phyloP scores from a whole-genome alignment of 2,329 filamentous ascomycete genomes.

The Pseudogymnoascus sp. region DNA sequence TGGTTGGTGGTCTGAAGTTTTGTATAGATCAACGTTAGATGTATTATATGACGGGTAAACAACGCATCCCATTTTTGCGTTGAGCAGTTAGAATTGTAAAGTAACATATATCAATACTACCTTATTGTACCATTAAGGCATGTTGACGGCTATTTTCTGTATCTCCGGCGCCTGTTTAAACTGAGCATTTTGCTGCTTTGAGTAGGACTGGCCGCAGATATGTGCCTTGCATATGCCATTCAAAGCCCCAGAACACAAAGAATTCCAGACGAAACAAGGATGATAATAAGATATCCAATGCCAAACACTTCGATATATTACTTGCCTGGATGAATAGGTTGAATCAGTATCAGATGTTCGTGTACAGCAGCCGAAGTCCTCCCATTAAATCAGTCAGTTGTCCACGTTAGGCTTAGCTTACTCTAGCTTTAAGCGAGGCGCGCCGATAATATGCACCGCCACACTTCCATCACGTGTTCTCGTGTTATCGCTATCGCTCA shows the following conservation, averaged over 20 bases:
- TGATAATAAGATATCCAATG: not conserved
- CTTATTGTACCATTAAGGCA: not conserved
- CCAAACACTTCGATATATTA: not conserved
- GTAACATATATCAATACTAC: not conserved
- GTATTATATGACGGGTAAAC: constrained; percentile 8
- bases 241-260: not conserved
- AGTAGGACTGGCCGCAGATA: not conserved
- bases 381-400: not conserved
- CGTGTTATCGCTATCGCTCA: not conserved
- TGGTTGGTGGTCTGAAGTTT: not conserved
- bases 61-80: not conserved
- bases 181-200: not conserved
- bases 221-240: not conserved
- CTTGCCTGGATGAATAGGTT: not conserved
- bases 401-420: not conserved
- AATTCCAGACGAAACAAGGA: not conserved
- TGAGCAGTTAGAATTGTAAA: not conserved
- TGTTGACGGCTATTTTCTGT: not conserved
- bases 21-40: constrained; percentile 6
- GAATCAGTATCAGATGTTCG: not conserved
- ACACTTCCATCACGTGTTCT: not conserved
- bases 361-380: not conserved
- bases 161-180: not conserved
- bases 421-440: not conserved
- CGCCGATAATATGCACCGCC: not conserved